These are phyloP conservation scores for Gaeumannomyces sp. DNA, from an alignment of 2,329 filamentous ascomycete genomes.

Conservation along the genomic window DNA sequence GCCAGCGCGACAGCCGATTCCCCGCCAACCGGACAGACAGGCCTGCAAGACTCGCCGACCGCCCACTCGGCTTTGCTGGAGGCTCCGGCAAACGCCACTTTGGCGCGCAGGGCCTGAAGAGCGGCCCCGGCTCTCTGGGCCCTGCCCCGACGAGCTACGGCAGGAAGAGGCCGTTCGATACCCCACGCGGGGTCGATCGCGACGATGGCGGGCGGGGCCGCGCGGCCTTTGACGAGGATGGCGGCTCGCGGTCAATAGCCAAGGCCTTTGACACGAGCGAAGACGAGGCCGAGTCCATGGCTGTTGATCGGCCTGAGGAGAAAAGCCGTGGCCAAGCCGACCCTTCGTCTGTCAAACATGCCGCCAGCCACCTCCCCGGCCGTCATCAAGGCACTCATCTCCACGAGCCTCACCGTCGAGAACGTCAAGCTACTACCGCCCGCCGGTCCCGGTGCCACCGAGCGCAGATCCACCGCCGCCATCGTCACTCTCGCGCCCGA, in stretches of 20 bases:
- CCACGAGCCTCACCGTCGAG: conserved; percentile 59
- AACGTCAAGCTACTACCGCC: conserved; percentile 64
- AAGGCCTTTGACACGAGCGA: conserved; percentile 68
- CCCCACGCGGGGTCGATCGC: conserved; percentile 21
- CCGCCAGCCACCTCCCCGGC: conserved; percentile 55
- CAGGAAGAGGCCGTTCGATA: conserved; percentile 49
- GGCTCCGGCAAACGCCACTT: conserved; percentile 56
- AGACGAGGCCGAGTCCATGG: conserved; percentile 43
- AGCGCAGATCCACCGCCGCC: conserved; percentile 67
- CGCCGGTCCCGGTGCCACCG: conserved; percentile 43
- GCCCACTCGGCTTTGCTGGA: conserved; percentile 25
- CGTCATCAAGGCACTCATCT: conserved; percentile 53
- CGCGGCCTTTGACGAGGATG: conserved; percentile 34
- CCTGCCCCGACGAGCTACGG: conserved; percentile 41
- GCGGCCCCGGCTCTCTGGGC: conserved; percentile 57
- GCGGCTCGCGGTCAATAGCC: conserved; percentile 46
- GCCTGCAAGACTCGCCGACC: conserved; percentile 23
- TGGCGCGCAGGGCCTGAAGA: conserved; percentile 48
- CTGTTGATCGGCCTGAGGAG: conserved; percentile 45
- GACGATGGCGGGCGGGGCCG: conserved; percentile 24
- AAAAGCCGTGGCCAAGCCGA: conserved; percentile 57
- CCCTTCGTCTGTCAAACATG: conserved; percentile 53
- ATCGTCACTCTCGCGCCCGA: conserved; percentile 77
- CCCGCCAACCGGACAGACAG: conserved; percentile 21
- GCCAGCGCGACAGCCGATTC: conserved; percentile 16